Evolutionary conservation across 805 yeast genomes (phyloP).

Genomic region (Isabelozyma pseudorhagii): DNA sequence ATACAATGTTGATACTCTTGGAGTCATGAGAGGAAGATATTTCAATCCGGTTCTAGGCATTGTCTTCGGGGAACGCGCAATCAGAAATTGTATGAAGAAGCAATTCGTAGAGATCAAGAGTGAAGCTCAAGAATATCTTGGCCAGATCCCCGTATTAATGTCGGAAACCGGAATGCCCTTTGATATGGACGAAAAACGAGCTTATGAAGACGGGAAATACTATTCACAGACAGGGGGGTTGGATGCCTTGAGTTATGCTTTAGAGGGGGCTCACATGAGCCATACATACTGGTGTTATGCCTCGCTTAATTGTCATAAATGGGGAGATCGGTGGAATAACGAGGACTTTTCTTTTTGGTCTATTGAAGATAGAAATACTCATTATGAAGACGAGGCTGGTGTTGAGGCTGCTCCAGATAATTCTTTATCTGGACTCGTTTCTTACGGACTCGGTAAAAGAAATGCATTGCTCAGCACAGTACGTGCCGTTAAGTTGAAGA

Average conservation of each 20-base stretch:
- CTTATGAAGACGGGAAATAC: conserved; percentile 67
- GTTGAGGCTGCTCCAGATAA: not conserved
- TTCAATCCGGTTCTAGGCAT: conserved; percentile 67
- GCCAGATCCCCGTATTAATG: conserved; percentile 72
- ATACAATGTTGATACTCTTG: conserved; percentile 86
- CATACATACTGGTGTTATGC: conserved; percentile 89
- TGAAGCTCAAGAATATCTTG: conserved; percentile 64
- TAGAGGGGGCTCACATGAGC: conserved; percentile 69
- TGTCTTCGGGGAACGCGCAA: conserved; percentile 78
- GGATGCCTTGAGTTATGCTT: conserved; percentile 76
- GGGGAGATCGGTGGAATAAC: conserved; percentile 93
- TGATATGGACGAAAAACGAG: conserved; percentile 82
- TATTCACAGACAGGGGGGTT: conserved; percentile 74
- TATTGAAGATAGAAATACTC: conserved; percentile 48
- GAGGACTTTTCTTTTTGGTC: conserved; percentile 93
- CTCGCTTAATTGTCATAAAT: conserved; percentile 65
- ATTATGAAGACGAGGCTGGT: conserved; percentile 11
- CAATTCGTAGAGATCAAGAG: conserved; percentile 65
- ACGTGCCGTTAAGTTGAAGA: not conserved
- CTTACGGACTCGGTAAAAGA: not conserved
- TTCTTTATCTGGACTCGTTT: not conserved
- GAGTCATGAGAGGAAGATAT: conserved; percentile 78
- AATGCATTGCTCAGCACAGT: not conserved
- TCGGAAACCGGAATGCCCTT: conserved; percentile 98
- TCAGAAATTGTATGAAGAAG: conserved; percentile 64